Evolutionary conservation across 2,329 filamentous ascomycete genomes (phyloP).

Genomic region (Magnaporthiopsis incrustans): DNA sequence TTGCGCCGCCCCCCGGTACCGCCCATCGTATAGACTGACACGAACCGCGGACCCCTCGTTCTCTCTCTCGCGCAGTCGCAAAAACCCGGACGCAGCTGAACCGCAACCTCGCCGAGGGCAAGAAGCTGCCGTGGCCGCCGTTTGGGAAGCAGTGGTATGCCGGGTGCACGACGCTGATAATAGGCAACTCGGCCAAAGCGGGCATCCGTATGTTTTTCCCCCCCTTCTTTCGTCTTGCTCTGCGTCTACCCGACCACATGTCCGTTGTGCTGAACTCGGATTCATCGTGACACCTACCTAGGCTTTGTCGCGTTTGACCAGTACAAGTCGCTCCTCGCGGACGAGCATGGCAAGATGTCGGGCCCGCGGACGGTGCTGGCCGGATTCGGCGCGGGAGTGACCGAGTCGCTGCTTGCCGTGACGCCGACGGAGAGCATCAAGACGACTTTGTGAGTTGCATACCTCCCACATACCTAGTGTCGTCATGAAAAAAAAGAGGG

Average conservation of each 20-base stretch:
- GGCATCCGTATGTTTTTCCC: conserved; percentile 64
- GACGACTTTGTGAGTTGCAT: conserved; percentile 63
- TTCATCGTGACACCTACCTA: no score
- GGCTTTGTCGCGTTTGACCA: conserved; percentile 94
- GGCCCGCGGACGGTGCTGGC: conserved; percentile 87
- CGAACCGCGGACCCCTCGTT: conserved; percentile 8
- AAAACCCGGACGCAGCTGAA: conserved; percentile 96
- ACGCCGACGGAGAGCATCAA: conserved; percentile 98
- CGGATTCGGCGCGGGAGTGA: conserved; percentile 90
- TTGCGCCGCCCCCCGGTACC: not conserved
- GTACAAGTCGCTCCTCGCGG: conserved; percentile 76
- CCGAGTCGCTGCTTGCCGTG: conserved; percentile 85
- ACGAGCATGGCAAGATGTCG: conserved; percentile 79
- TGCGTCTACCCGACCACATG: no score
- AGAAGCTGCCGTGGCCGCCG: conserved; percentile 91
- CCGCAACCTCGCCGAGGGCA: conserved; percentile 64
- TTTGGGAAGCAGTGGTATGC: conserved; percentile 96
- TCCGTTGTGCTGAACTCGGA: no score
- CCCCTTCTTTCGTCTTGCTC: not conserved
- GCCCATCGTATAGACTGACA: conserved; percentile 8
- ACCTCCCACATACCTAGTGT: not conserved
- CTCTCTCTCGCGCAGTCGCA: conserved; percentile 51
- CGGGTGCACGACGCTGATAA: conserved; percentile 91
- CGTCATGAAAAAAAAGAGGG: no score
- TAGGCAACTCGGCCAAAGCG: conserved; percentile 94